Evolutionary conservation across 2,329 filamentous ascomycete genomes (phyloP).

Genomic region (Lasiodiplodia sp.): DNA sequence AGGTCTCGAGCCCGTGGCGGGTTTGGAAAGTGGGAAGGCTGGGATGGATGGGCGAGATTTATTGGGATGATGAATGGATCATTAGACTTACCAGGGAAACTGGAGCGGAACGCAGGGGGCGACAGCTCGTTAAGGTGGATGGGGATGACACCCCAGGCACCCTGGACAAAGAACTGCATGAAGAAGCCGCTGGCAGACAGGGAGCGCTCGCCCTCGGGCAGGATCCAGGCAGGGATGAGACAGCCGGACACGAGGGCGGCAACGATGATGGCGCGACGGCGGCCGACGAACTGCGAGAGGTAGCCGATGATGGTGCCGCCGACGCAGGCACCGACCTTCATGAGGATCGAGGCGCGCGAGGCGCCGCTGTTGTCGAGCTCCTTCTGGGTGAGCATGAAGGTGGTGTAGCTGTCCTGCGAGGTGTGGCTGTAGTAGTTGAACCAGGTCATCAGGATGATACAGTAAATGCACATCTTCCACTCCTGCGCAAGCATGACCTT

Average conservation of each 20-base stretch:
- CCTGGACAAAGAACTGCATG: slow-evolving; percentile 64
- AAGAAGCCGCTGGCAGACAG: slow-evolving; percentile 73
- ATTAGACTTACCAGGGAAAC: slow-evolving; percentile 63
- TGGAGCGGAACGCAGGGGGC: slow-evolving; percentile 73
- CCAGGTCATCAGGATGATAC: slow-evolving; percentile 79
- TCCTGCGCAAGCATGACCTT: slow-evolving; percentile 72
- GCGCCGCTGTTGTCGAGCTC: slow-evolving; percentile 69
- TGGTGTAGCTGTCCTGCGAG: slow-evolving; percentile 82
- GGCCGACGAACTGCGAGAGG: slow-evolving; percentile 76
- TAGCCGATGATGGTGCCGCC: slow-evolving; percentile 79
- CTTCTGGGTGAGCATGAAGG: slow-evolving; percentile 78
- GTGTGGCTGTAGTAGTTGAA: slow-evolving; percentile 73
- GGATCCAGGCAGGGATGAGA: slow-evolving; percentile 75
- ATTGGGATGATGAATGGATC: neutral
- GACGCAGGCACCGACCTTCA: slow-evolving; percentile 79
- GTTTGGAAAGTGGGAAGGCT: slow-evolving; percentile 44
- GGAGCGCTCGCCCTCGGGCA: slow-evolving; percentile 65
- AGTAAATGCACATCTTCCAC: slow-evolving; percentile 81
- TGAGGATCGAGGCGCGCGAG: slow-evolving; percentile 78
- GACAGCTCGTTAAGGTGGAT: slow-evolving; percentile 79
- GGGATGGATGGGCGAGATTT: neutral
- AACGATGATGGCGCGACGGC: slow-evolving; percentile 71
- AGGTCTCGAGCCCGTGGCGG: no score
- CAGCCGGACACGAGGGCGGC: slow-evolving; percentile 66
- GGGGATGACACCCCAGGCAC: slow-evolving; percentile 55